These are phyloP conservation scores for Dactylis glomerata DNA, from an alignment of 176 grass and related monocot genomes.

Conservation along the genomic window DNA sequence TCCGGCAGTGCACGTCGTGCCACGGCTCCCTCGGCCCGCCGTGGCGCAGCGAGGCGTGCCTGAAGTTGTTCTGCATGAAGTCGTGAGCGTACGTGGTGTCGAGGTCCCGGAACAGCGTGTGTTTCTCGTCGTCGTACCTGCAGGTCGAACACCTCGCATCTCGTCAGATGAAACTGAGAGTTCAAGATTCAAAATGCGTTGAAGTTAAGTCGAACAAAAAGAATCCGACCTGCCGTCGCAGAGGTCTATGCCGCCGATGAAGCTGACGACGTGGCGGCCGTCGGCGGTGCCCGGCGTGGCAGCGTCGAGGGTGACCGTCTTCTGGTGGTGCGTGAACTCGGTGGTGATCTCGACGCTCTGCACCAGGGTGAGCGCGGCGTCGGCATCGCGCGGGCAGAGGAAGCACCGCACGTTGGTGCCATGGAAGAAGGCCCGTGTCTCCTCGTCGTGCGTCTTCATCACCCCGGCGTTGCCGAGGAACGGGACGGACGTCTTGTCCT, in stretches of 20 bases:
- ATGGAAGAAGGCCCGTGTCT: conserved; percentile 64
- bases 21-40: conserved; percentile 85
- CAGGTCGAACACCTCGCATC: neutral
- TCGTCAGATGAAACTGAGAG: neutral
- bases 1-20: conserved; percentile 81
- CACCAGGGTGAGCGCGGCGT: conserved; percentile 56
- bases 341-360: conserved; percentile 50
- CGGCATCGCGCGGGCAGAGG: conserved; percentile 65
- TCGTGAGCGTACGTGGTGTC: conserved; percentile 61
- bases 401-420: conserved; percentile 75
- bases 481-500: conserved; percentile 76
- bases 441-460: conserved; percentile 86
- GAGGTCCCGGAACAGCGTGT: conserved; percentile 65
- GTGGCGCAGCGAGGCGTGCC: conserved; percentile 37
- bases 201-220: neutral
- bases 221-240: conserved; percentile 48
- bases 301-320: conserved; percentile 64
- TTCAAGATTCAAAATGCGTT: neutral
- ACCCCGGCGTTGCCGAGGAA: conserved; percentile 66
- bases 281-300: conserved; percentile 7
- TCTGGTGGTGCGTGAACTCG: conserved; percentile 96
- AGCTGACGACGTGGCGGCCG: conserved; percentile 55
- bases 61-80: conserved; percentile 78
- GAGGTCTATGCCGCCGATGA: conserved; percentile 65
- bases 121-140: conserved; percentile 86